Conservation (phyloP, 805 yeast genomes). For the Starmerella riodocensis region DNA sequence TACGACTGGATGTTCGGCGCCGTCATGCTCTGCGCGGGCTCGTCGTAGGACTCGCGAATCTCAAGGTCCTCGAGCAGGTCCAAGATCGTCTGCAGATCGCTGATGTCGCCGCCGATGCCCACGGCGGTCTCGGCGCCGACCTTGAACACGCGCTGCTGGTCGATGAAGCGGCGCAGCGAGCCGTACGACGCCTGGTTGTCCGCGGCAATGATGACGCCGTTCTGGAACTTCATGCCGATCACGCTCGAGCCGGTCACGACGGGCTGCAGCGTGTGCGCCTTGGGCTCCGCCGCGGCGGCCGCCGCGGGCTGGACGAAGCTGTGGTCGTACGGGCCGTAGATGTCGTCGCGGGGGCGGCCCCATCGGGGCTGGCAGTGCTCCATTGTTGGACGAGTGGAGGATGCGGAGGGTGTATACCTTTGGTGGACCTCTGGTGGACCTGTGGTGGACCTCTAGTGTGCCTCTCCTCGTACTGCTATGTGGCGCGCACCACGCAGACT, state of each 20-base stretch:
- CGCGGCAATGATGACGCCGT: conserved; percentile 89
- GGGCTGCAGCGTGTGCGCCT: conserved; percentile 83
- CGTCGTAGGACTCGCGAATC: conserved; percentile 65
- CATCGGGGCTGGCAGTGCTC: conserved; percentile 88
- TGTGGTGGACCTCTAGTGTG: too few species aligned
- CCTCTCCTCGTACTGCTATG: too few species aligned
- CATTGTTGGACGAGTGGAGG: conserved; percentile 34
- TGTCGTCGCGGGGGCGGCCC: conserved; percentile 84
- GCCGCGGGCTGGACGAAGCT: conserved; percentile 42
- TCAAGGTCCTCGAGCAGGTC: conserved; percentile 65
- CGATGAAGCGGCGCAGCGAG: conserved; percentile 71
- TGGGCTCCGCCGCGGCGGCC: conserved; percentile 59
- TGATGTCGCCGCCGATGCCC: conserved; percentile 87
- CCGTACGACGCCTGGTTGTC: conserved; percentile 90
- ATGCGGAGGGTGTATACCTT: too few species aligned
- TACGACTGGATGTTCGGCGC: conserved; percentile 88
- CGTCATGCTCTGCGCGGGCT: conserved; percentile 39
- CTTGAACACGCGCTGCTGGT: conserved; percentile 69
- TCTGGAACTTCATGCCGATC: conserved; percentile 73
- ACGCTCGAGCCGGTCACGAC: conserved; percentile 95
- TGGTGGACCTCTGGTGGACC: too few species aligned
- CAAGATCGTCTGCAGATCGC: conserved; percentile 79
- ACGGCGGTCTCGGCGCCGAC: conserved; percentile 82
- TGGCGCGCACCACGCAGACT: too few species aligned
- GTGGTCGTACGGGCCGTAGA: conserved; percentile 66